A percentile compares a stretch with the other conserved stretches of the same genome.
phyloP scores from a whole-genome alignment of 73 alveolate genomes.

The Symbiodinium natans region DNA sequence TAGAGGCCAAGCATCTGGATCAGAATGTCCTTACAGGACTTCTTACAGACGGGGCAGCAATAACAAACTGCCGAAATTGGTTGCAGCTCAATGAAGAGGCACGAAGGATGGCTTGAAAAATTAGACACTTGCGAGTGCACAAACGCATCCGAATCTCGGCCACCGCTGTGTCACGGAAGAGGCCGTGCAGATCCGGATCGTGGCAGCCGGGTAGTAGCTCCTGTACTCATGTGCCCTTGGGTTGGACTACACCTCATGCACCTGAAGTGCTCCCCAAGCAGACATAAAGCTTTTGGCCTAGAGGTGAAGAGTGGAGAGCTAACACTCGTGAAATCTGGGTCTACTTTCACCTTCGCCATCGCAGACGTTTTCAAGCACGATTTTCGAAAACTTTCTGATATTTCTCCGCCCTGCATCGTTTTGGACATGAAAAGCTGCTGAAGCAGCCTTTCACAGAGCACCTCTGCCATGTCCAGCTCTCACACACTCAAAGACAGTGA shows the following conservation, averaged over 20 bases:
- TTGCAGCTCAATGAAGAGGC: background rate
- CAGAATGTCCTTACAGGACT: slow-evolving; percentile 37
- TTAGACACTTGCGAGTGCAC: background rate
- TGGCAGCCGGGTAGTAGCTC: slow-evolving; percentile 86
- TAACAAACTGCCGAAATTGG: too few species aligned
- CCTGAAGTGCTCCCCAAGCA: background rate
- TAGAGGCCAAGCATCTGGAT: slow-evolving; percentile 67
- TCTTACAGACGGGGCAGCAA: too few species aligned
- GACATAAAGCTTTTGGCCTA: background rate
- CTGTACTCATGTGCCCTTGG: background rate
- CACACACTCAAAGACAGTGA: too few species aligned
- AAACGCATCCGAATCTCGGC: slow-evolving; percentile 42
- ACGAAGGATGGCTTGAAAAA: background rate
- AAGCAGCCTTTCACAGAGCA: too few species aligned
- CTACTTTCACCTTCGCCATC: background rate
- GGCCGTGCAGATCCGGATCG: slow-evolving; percentile 70
- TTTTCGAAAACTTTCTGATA: too few species aligned
- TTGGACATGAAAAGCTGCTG: too few species aligned
- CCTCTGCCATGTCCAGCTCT: too few species aligned
- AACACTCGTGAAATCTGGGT: background rate
- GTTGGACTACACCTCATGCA: background rate
- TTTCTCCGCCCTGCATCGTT: too few species aligned
- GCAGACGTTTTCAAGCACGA: too few species aligned
- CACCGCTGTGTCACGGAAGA: slow-evolving; percentile 79
- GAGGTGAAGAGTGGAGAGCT: background rate